These are phyloP conservation scores for Podaxis carcinomalis DNA, from an alignment of 768 basidiomycete genomes.

Conservation along the genomic window DNA sequence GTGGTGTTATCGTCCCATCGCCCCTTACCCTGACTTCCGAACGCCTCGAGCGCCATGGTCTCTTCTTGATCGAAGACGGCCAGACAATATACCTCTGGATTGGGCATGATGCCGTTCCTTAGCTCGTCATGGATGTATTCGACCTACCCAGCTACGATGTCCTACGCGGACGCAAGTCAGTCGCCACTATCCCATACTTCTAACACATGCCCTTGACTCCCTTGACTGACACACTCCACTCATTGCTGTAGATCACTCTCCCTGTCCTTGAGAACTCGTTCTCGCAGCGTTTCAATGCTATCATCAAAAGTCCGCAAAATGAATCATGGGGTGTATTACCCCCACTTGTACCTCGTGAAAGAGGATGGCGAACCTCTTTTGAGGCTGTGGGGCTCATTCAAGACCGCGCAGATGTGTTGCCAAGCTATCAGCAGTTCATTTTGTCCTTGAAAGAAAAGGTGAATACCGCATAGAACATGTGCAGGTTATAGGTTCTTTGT, in stretches of 20 bases:
- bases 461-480: conserved; percentile 21
- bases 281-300: conserved; percentile 89
- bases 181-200: background rate
- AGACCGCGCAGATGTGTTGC: conserved; percentile 90
- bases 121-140: conserved; percentile 92
- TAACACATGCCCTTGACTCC: background rate
- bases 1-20: conserved; percentile 84
- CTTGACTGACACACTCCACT: no score
- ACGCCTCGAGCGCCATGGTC: conserved; percentile 88
- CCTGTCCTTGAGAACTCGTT: conserved; percentile 89
- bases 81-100: conserved; percentile 99
- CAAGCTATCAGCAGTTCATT: conserved; percentile 95
- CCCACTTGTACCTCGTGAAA: conserved; percentile 94
- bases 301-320: conserved; percentile 92
- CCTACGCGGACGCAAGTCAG: conserved; percentile 88
- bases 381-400: conserved; percentile 94
- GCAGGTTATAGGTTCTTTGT: background rate
- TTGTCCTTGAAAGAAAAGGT: conserved; percentile 89
- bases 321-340: conserved; percentile 88
- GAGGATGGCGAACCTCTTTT: conserved; percentile 96
- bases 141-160: conserved; percentile 84
- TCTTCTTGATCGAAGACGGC: conserved; percentile 96
- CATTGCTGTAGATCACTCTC: conserved; percentile 64
- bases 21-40: conserved; percentile 92
- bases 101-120: conserved; percentile 97